Base-by-base conservation (phyloP, 306 rosid genomes). In the Sicyos edulis region DNA sequence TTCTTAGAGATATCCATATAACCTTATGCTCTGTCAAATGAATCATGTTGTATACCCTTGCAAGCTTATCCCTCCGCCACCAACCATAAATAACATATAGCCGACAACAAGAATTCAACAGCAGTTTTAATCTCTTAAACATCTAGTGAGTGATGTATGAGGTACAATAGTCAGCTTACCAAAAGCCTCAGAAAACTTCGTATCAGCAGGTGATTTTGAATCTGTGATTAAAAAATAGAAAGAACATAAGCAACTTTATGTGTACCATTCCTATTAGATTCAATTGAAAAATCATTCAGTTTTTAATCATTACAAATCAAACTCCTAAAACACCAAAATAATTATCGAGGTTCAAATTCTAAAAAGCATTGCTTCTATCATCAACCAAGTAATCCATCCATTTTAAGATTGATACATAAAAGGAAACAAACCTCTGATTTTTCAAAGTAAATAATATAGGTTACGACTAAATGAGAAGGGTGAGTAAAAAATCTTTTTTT, bases 101-200 rank as follows among this genome's bases (percentile, higher is more conserved):
- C 44, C 0, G 44, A 37, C 44, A 5, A 37, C 44, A 37, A 37
- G 44, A 8, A 37, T 37, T 37, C 8, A 1, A 3, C 44, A 37
- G 44, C 44, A 6, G 44, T 37, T 37, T 37, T 37, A 37, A 37
- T 37, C 44, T 37, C 44, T 37, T 37, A 37, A 37, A 37, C 44
- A 37, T 37, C 8, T 37, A 37, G 44, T 37, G 44, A 0, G 44
- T 37, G 44, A 37, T 37, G 44, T 37, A 37, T 26, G 77, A 29
- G 78, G 62, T 14, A 50, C 54, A 66, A 44, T 37, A 65, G 78
- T 73, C 74, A 73, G 75, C 96, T 82, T 82, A 92, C 96, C 97
- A 80, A 83, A 86, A 71, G 92, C 88, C 82, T 95, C 99, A 61
- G 78, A 61, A 84, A 85, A 91, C 85, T 91, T 95, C 72, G 86